Evolutionary conservation across 176 grass and related monocot genomes (phyloP).

Genomic region (Ampelocalamus luodianensis): DNA sequence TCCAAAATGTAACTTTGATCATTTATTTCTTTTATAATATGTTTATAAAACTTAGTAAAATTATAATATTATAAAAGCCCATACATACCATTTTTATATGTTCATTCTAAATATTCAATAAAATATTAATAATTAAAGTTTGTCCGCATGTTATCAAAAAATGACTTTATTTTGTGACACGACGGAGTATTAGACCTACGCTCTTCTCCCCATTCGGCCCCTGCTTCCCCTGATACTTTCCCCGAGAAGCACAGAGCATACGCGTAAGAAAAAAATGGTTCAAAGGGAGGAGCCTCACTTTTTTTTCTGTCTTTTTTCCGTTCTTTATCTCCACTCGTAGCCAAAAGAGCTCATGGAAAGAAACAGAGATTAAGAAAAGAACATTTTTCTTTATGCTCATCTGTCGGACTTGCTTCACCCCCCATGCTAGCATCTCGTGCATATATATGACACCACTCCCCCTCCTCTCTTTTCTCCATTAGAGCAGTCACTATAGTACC

Average conservation of each 20-base stretch:
- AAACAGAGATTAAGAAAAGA: slow-evolving; percentile 50
- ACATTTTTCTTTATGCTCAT: slow-evolving; percentile 50
- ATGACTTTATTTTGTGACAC: too few relatives aligned
- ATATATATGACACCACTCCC: slow-evolving; percentile 43
- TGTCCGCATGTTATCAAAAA: too few relatives aligned
- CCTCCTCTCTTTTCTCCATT: slow-evolving; percentile 3
- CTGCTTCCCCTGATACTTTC: neutral
- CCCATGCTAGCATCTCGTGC: slow-evolving; percentile 17
- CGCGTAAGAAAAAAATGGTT: neutral
- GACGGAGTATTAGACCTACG: neutral
- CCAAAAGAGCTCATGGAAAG: slow-evolving; percentile 52
- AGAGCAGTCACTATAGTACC: neutral
- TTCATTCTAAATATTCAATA: too few relatives aligned
- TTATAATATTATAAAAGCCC: too few relatives aligned
- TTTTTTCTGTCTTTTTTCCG: neutral
- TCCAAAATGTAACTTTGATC: too few relatives aligned
- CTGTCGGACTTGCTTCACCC: slow-evolving; percentile 42
- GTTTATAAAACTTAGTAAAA: too few relatives aligned
- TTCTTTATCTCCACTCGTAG: slow-evolving; percentile 1
- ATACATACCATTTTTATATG: too few relatives aligned
- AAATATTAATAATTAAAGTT: too few relatives aligned
- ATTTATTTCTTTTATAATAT: too few relatives aligned
- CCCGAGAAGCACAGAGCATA: slow-evolving; percentile 9
- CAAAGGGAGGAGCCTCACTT: slow-evolving; percentile 21
- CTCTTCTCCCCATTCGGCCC: neutral